Conservation (phyloP, 164 flowering plant genomes). For the Stephania yunnanensis region DNA sequence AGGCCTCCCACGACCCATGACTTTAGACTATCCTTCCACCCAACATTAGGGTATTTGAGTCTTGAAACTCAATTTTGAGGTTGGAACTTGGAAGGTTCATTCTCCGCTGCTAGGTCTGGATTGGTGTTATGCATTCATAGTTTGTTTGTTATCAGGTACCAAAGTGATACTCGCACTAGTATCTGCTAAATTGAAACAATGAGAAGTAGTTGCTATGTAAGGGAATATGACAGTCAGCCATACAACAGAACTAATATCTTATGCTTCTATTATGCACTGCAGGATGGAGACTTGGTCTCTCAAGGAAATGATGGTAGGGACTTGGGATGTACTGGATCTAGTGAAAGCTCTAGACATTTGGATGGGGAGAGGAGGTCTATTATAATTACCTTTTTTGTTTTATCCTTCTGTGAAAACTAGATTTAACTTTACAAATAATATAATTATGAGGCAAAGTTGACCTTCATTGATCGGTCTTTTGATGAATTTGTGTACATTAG, state of each 20-base stretch:
- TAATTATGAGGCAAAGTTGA: not conserved
- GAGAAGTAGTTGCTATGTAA: not conserved
- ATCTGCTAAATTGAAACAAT: not conserved
- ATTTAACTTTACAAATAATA: not conserved
- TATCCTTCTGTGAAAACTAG: not conserved
- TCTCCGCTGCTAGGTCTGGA: not conserved
- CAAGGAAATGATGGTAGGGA: constrained; percentile 26
- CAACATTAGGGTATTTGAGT: too few species aligned
- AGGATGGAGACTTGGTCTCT: constrained; percentile 51
- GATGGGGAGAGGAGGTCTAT: constrained; percentile 47
- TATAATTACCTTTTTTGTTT: constrained; percentile 2
- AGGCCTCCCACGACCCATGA: too few species aligned
- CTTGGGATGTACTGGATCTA: constrained; percentile 25
- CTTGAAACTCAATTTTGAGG: too few species aligned
- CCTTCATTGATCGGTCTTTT: too few species aligned
- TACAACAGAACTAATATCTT: not conserved
- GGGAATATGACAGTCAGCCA: not conserved
- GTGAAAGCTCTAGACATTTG: constrained; percentile 32
- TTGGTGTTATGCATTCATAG: not conserved
- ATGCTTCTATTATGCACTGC: constrained; percentile 16
- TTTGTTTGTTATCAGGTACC: too few species aligned
- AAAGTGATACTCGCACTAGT: too few species aligned
- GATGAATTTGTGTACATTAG: constrained; percentile 23
- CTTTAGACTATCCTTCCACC: too few species aligned
- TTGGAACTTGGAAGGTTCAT: not conserved